Evolutionary conservation across 2,329 filamentous ascomycete species (phyloP), one percentile per base, ranked within the genome.

Genomic region (Balansia obtecta): DNA sequence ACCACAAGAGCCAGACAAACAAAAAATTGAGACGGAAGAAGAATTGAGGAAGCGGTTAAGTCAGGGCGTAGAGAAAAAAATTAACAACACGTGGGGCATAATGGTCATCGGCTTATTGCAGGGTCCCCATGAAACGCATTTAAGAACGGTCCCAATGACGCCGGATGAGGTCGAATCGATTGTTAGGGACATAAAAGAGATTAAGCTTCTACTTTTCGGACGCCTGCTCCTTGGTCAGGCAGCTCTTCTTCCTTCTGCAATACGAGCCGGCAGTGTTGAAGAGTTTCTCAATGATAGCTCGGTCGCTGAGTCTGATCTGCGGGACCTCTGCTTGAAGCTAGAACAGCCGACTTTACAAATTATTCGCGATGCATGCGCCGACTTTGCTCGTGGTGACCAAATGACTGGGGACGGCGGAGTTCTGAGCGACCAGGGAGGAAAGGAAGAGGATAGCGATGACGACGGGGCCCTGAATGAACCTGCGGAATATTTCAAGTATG

Each of bases 331-430:
- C 39, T 45, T 63, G 12, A 63, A 60, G 20, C 52, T 62, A 1
- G 55, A 57, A 10, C 53, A 60, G 2, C 61, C 61, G 4, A 57
- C 51, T 18, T 56, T 63, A 0, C 59, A 63, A 16, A 50, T 58
- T 4, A 59, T 63, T 8, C 57, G 61, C 50, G 61, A 63, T 18
- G 60, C 60, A 4, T 63, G 61, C 32, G 61, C 61, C 30, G 61
- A 63, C 32, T 62, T 62, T 18, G 57, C 61, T 0, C 58, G 59
- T 15, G 34, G 34, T 6, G 34, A 37, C 34, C 3, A 37, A 15
- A 15, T 37, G 34, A 4, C 11, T 15, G 34, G 9, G 34, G 10
- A 37, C 15, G 27, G 27, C 27, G 27, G 27, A 27, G 27, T 4
- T 27, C 27, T 27, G 27, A 37, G 11, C 11, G 15, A 62, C 12